Evolutionary conservation across 2,329 filamentous ascomycete species (phyloP), one percentile per base, ranked within the genome.

Genomic region (Fusarium multiceps): DNA sequence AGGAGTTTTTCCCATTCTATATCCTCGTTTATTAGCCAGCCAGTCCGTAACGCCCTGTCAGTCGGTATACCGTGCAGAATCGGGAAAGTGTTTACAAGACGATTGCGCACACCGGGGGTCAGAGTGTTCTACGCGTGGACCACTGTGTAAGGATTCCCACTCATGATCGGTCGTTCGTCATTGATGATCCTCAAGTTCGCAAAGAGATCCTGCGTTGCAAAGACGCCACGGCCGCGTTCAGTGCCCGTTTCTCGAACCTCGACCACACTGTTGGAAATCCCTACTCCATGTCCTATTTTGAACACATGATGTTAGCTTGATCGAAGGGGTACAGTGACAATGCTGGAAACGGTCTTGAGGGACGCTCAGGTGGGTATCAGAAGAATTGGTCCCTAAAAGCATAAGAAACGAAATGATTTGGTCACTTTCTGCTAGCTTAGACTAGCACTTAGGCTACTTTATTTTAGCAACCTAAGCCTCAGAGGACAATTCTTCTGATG

Each of bases 111-210:
- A 12, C 5, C 5, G 6, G 10, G 2, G 27, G 5, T 9, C 41
- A 21, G 7, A 14, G 37, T 30, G 6, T 59, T 49, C 76, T 74
- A 78, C 16, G 53, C 59, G 1, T 58, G 6, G 14, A 20, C 32
- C 13, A 71, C 45, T 13, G 50, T 54, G 20, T 12, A 47, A 10
- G 13, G 66, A 28, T 60, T 42, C 3, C 55, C 74, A 9, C 47
- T 58, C 16, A 78, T 28, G 10, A 54, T 23, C 18, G 74, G 72
- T 6, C 5, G 18, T 41, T 78, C 34, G 27, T 75, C 68, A 14
- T 21, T 1, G 13, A 77, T 70, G 28, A 78, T 71, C 3, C 2
- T 53, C 18, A 57, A 27, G 21, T 7, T 2, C 49, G 21, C 7
- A 6, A 25, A 25, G 12, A 77, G 42, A 7, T 70, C n/a, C 2